Conservation (phyloP, 305 asterid genomes). For the Solanum hybrid region DNA sequence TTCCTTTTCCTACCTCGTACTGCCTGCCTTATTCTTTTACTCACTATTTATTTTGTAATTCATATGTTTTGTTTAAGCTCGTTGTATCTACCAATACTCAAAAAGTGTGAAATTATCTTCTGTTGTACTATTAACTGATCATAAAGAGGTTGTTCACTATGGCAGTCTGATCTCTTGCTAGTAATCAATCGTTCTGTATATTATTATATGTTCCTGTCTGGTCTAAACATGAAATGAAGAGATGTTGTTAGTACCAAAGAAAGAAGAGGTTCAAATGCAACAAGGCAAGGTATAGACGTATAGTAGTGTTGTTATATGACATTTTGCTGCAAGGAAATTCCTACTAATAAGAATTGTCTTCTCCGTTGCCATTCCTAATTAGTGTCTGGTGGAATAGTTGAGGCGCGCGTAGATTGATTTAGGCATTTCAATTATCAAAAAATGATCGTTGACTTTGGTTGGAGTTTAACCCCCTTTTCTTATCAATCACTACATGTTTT, state of each 20-base stretch:
- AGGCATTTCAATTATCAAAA: not conserved
- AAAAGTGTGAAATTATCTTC: not conserved
- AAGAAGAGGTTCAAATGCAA: not conserved
- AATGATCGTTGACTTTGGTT: not conserved
- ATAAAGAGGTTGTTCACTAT: not conserved
- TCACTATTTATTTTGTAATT: constrained; percentile 2
- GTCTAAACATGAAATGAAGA: not conserved
- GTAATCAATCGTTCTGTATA: not conserved
- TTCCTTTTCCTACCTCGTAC: not conserved
- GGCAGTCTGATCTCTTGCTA: not conserved
- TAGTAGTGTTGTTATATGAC: not conserved
- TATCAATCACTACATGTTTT: not conserved
- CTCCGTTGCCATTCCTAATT: not conserved
- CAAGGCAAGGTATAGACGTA: not conserved
- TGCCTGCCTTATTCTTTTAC: constrained; percentile 4
- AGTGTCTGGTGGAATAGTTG: not conserved
- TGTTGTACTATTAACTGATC: constrained; percentile 2
- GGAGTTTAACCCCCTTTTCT: not conserved
- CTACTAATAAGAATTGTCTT: not conserved
- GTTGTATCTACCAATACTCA: not conserved
- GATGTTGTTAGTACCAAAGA: not conserved
- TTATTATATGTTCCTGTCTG: not conserved
- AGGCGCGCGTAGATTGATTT: not conserved
- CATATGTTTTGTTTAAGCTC: not conserved
- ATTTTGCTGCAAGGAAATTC: not conserved